A percentile compares a stretch with the other conserved stretches of the same genome.
These are phyloP conservation scores for Mrakiaceae sp. DNA, from an alignment of 1,284 basidiomycete genomes.

Conservation along the genomic window DNA sequence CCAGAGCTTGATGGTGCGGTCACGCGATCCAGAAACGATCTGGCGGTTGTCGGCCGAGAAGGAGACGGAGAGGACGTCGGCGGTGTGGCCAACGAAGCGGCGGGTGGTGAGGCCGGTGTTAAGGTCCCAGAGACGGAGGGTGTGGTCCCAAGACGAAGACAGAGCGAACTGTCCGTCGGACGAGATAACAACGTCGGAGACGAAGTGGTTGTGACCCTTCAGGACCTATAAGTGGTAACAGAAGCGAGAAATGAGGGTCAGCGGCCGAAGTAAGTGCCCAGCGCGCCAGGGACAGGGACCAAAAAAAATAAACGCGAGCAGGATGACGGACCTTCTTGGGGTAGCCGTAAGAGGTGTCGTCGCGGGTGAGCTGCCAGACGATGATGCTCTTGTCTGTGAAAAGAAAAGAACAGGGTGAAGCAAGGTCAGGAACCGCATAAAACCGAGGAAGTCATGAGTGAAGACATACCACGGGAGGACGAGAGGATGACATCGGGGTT, in stretches of 20 bases:
- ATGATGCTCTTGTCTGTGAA: constrained; percentile 94
- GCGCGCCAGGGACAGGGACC: neutral
- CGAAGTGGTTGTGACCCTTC: constrained; percentile 98
- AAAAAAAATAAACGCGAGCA: neutral
- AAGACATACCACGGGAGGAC: constrained; percentile 74
- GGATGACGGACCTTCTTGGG: constrained; percentile 76
- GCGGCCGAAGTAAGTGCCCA: neutral
- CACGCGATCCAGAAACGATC: constrained; percentile 96
- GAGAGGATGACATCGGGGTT: constrained; percentile 96
- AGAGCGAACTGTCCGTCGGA: constrained; percentile 98
- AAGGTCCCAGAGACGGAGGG: constrained; percentile 96
- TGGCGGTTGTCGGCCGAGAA: constrained; percentile 97
- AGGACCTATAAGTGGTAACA: neutral
- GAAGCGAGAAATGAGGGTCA: neutral
- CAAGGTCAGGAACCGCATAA: constrained; percentile 6
- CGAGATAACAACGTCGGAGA: constrained; percentile 74
- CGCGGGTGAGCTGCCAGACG: constrained; percentile 96
- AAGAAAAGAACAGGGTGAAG: neutral
- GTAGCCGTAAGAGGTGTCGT: constrained; percentile 78
- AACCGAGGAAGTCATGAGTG: neutral
- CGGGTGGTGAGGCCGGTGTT: constrained; percentile 90
- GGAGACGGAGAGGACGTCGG: constrained; percentile 94
- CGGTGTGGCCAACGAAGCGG: constrained; percentile 96
- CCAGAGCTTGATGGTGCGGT: constrained; percentile 98
- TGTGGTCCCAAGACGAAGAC: constrained; percentile 99